Evolutionary conservation across 306 rosid genomes (phyloP), one percentile per base, ranked within the genome.

Genomic region (Mimosa pudica): DNA sequence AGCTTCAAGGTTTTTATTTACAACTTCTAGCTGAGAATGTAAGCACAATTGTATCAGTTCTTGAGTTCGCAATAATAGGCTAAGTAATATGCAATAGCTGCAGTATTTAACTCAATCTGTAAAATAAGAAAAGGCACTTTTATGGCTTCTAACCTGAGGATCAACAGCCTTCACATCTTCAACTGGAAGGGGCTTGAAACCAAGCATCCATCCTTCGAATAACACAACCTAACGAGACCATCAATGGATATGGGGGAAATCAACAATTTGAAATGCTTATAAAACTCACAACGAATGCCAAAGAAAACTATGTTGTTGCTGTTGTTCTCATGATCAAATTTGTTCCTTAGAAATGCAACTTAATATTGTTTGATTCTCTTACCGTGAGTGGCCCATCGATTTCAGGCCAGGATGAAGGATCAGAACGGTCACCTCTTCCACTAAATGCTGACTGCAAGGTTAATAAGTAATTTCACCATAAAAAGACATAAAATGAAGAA

Each of bases 141-240:
- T 4, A 13, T 48, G 7, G 47, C 30, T 80, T 72, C 88, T 83
- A 77, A 95, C 98, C 93, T 92, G 97, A 62, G 97, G 94, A 90
- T 96, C 92, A 78, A 93, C 88, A 0, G 74, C 86, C 82, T 82
- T 89, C 57, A 93, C 97, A 60, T 63, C 84, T 80, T 95, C 97
- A 48, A 73, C 51, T 2, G 97, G 94, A 84, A 88, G 77, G 33
- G 98, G 94, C 83, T 86, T 90, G 91, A 93, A 95, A 64, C 99
- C 99, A 76, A 95, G 98, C 98, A 93, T 95, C 99, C 97, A 95
- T 63, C 98, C 99, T 88, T 95, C 99, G 57, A 93, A 90, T 77
- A 95, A 79, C 86, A 95, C 86, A 73, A 62, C 97, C 99, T 95
- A 82, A 33, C 85, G 52, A 64, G 30, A 69, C 79, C 88, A 85